Conservation (phyloP, 768 basidiomycete species). For the Serpula lacrymans region DNA sequence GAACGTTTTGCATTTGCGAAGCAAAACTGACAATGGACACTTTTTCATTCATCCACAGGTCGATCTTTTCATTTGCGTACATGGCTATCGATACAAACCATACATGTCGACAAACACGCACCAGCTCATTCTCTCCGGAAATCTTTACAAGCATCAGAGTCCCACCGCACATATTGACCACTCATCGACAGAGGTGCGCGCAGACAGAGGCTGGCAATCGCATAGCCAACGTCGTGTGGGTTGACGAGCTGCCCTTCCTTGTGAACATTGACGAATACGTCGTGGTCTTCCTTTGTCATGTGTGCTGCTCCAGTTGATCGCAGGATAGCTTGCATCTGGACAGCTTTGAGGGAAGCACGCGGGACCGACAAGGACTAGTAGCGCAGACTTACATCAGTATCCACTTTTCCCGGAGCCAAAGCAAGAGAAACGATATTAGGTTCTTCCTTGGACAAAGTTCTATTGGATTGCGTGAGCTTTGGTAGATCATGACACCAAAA, state of each 20-base stretch:
- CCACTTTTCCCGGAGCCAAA: constrained; percentile 84
- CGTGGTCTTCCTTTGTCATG: constrained; percentile 56
- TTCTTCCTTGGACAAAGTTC: constrained; percentile 85
- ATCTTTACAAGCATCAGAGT: constrained; percentile 61
- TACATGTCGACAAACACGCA: not conserved
- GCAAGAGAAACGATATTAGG: constrained; percentile 70
- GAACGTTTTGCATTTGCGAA: no score
- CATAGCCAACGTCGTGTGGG: constrained; percentile 71
- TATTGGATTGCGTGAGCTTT: constrained; percentile 22
- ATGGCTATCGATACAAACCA: constrained; percentile 1
- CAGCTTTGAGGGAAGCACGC: constrained; percentile 1
- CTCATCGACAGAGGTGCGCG: constrained; percentile 56
- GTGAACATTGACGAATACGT: constrained; percentile 55
- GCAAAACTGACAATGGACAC: no score
- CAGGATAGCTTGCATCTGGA: constrained; percentile 68
- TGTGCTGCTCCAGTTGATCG: constrained; percentile 46
- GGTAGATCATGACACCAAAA: constrained; percentile 9
- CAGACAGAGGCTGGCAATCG: constrained; percentile 76
- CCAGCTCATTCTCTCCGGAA: constrained; percentile 38
- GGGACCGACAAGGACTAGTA: not conserved
- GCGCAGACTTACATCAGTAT: constrained; percentile 61
- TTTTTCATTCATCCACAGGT: no score
- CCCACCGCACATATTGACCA: constrained; percentile 82
- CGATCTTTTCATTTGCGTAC: no score
- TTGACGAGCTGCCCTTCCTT: constrained; percentile 67